Evolutionary conservation across 257 asterid genomes (phyloP), one percentile per base, ranked within the genome.

Genomic region (Gynochthodes officinalis): DNA sequence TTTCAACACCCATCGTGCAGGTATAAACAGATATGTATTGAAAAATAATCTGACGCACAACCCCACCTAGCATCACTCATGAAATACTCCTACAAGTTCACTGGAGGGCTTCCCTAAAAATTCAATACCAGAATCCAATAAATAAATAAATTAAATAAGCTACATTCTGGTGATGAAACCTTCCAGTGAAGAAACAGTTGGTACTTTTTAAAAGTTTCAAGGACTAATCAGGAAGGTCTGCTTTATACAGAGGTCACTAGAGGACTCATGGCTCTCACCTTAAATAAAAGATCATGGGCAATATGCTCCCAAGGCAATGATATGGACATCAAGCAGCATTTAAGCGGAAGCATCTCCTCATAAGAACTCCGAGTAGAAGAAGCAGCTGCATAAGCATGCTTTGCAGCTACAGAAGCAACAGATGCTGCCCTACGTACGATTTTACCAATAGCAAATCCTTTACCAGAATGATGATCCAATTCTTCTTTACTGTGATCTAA

Each of bases 301-400:
- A 95, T 95, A 79, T 84, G 81, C 78, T 92, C 99, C 99, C 99
- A 95, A 9, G 99, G 97, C 76, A 95, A 74, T 32, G 99, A 95
- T 75, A 95, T 75, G 67, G 99, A 95, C 93, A 95, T 95, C 71
- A 95, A 82, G 81, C 99, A 90, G 89, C 99, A 95, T 75, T 84
- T 92, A 43, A 95, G 92, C 77, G 99, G 98, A 50, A 85, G 85
- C 99, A 95, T 92, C 84, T 88, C 98, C 58, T 84, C 98, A 28
- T 88, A 88, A 46, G 94, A 75, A 77, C 71, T 82, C 54, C 88
- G 88, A n/a, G 82, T 80, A 64, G 98, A 78, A 28, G 97, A 87
- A 68, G 99, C 97, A 18, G 93, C 97, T 68, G 99, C 99, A 67
- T 95, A 95, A 40, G 97, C 99, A 32, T 95, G 90, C 86, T 92